These are phyloP conservation scores for Striga hermonthica DNA, from an alignment of 305 asterid species.

Conservation along the genomic window DNA sequence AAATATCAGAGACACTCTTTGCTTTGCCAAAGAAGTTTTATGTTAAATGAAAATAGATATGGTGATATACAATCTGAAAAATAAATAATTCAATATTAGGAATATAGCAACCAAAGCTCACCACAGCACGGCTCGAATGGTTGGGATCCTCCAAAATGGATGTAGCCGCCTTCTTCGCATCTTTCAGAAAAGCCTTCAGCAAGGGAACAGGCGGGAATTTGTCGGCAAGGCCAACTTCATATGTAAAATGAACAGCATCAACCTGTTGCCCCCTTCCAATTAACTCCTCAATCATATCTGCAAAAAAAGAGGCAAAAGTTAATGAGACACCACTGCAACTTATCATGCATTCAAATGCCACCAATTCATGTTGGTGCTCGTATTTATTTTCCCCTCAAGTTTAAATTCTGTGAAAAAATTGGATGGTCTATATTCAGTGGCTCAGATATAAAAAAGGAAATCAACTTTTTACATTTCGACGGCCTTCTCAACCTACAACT, in stretches of 20 bases:
- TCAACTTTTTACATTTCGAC: not conserved
- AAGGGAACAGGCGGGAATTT: conserved; percentile 89
- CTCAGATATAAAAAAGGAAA: too few species aligned
- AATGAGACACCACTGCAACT: conserved; percentile 36
- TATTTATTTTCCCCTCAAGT: too few species aligned
- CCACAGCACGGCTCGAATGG: conserved; percentile 88
- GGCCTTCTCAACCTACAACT: not conserved
- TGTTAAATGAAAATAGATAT: not conserved
- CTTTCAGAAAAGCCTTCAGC: conserved; percentile 85
- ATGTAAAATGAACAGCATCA: conserved; percentile 95
- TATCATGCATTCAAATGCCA: not conserved
- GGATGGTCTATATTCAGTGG: too few species aligned
- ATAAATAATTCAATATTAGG: conserved; percentile 4
- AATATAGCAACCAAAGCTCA: conserved; percentile 33
- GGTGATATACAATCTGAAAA: not conserved
- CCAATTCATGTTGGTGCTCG: too few species aligned
- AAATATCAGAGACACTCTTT: not conserved
- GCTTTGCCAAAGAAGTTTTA: not conserved
- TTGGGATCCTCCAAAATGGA: conserved; percentile 78
- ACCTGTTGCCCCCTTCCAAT: conserved; percentile 96
- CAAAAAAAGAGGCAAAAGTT: conserved; percentile 27
- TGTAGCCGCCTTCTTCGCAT: conserved; percentile 76
- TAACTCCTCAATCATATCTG: conserved; percentile 91
- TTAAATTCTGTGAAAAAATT: too few species aligned
- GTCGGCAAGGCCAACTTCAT: conserved; percentile 79